A percentile compares a stretch with the other conserved stretches of the same genome.
Conservation (phyloP, 225 moss, liverwort and hornwort species). For the Polytrichum commune region DNA sequence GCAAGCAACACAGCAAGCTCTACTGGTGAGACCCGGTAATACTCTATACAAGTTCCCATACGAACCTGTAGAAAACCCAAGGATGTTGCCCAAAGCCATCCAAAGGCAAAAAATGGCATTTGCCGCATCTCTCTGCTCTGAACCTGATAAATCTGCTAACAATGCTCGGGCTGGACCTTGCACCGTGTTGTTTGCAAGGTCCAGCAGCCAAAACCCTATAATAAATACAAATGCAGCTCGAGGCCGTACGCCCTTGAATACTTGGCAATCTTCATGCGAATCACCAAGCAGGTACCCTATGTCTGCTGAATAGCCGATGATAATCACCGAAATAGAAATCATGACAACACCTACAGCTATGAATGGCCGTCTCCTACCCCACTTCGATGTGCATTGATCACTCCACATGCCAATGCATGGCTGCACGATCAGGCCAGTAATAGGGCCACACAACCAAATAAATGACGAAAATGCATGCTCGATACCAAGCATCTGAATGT, state of each 20-base stretch:
- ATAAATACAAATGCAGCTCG: conserved; percentile 49
- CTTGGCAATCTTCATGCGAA: conserved; percentile 39
- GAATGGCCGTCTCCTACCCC: conserved; percentile 63
- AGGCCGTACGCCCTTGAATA: conserved; percentile 35
- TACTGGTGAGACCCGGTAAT: conserved; percentile 48
- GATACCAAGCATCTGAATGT: conserved; percentile 50
- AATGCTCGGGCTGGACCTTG: conserved; percentile 68
- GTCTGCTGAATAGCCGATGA: conserved; percentile 66
- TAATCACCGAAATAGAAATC: conserved; percentile 43
- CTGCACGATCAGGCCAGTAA: conserved; percentile 61
- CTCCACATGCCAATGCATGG: conserved; percentile 73
- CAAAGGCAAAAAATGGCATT: conserved; percentile 59
- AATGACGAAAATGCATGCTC: conserved; percentile 52
- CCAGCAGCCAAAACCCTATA: conserved; percentile 60
- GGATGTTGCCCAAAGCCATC: conserved; percentile 68
- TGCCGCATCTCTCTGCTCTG: conserved; percentile 47
- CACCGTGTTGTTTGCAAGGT: conserved; percentile 64
- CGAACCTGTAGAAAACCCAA: conserved; percentile 59
- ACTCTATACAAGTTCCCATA: conserved; percentile 46
- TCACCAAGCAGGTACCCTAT: conserved; percentile 52
- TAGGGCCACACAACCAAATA: conserved; percentile 63
- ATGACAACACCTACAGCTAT: conserved; percentile 47
- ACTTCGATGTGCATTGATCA: conserved; percentile 52
- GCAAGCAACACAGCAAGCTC: conserved; percentile 57
- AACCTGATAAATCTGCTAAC: conserved; percentile 58